phyloP scores from a whole-genome alignment of 306 rosid species.

The Citrullus mucosospermus region DNA sequence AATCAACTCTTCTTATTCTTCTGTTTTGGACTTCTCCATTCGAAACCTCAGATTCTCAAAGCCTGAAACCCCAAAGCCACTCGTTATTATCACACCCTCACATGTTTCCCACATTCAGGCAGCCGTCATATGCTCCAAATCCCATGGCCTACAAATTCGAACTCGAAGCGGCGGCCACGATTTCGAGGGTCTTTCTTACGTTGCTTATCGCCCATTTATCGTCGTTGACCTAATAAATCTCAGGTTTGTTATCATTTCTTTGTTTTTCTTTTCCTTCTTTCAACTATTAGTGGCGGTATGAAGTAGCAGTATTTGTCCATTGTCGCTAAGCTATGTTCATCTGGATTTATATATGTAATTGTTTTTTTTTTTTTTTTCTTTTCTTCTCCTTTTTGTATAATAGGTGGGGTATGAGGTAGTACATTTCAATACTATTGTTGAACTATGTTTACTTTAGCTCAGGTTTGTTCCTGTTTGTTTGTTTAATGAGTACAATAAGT shows the following conservation, averaged over 20 bases:
- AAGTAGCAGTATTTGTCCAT: too few species aligned
- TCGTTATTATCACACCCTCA: neutral
- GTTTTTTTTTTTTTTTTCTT: too few species aligned
- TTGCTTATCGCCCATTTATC: slow-evolving; percentile 6
- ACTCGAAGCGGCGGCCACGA: slow-evolving; percentile 2
- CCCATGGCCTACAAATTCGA: neutral
- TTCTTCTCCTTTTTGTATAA: neutral
- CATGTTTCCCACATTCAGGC: neutral
- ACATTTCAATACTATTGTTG: too few species aligned
- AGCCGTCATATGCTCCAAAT: neutral
- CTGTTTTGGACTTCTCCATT: neutral
- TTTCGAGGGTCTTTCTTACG: slow-evolving; percentile 6
- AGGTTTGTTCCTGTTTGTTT: too few species aligned
- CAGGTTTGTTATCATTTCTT: neutral
- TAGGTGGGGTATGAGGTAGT: slow-evolving; percentile 18
- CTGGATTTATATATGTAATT: neutral
- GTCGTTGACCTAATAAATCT: slow-evolving; percentile 30
- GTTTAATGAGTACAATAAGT: too few species aligned
- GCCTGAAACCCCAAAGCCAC: neutral
- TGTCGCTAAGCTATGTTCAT: too few species aligned
- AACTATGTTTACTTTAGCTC: too few species aligned
- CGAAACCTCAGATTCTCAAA: neutral
- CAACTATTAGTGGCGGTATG: too few species aligned
- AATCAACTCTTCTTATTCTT: neutral
- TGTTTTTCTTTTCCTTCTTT: too few species aligned